These are phyloP conservation scores for Pichia phayaonensis DNA, from an alignment of 805 yeast species.

Conservation along the genomic window DNA sequence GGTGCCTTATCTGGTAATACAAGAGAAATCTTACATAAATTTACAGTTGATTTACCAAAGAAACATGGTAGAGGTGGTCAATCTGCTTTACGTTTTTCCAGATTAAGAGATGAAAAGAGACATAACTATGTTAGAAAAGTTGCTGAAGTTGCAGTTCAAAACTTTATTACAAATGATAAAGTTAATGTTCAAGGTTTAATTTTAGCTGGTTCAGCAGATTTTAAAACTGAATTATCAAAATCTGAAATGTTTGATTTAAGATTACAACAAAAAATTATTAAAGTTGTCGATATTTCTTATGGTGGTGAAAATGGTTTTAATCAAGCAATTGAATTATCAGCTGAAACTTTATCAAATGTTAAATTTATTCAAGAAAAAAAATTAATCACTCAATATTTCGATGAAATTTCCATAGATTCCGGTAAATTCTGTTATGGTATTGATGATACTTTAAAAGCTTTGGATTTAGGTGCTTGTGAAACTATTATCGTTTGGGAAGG, in stretches of 20 bases:
- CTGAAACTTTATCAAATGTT: constrained; percentile 94
- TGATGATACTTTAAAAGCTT: constrained; percentile 91
- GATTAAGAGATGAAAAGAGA: constrained; percentile 98
- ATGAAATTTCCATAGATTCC: constrained; percentile 94
- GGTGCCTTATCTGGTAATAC: constrained; percentile 96
- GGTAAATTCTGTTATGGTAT: constrained; percentile 98
- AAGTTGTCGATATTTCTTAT: constrained; percentile 93
- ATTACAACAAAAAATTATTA: constrained; percentile 77
- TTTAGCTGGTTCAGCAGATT: constrained; percentile 98
- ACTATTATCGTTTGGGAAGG: constrained; percentile 88
- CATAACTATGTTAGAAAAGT: constrained; percentile 98
- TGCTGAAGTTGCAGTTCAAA: constrained; percentile 96
- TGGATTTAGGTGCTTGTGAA: constrained; percentile 95
- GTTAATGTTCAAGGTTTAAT: constrained; percentile 91
- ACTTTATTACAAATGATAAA: constrained; percentile 90
- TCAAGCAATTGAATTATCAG: constrained; percentile 97
- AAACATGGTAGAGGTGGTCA: constrained; percentile 99
- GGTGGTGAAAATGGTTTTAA: constrained; percentile 99
- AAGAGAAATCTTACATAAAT: constrained; percentile 91
- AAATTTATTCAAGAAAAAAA: constrained; percentile 98
- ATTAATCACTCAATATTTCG: constrained; percentile 84
- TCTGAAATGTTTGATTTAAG: constrained; percentile 92
- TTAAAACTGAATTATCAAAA: constrained; percentile 87
- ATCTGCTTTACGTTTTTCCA: constrained; percentile 97
- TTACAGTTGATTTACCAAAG: constrained; percentile 95